These are phyloP conservation scores for Chrysanthemum makinoi DNA, from an alignment of 129 eudicot genomes.

Conservation along the genomic window DNA sequence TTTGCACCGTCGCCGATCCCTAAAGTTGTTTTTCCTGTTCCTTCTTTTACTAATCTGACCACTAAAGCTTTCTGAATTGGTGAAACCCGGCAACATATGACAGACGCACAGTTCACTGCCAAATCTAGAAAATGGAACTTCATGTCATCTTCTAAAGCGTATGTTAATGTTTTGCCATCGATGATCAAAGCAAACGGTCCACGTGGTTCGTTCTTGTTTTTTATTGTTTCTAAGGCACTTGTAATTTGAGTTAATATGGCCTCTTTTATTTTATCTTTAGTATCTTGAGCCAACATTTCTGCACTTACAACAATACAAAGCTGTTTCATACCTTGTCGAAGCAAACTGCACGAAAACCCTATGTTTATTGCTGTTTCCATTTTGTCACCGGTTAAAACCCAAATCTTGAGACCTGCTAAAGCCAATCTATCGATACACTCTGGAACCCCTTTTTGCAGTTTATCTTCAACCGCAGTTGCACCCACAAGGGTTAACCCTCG, in stretches of 20 bases:
- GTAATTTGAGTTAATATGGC: slow-evolving; percentile 47
- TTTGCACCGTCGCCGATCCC: slow-evolving; percentile 87
- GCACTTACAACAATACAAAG: slow-evolving; percentile 38
- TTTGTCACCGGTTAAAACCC: slow-evolving; percentile 78
- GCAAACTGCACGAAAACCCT: slow-evolving; percentile 70
- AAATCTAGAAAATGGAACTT: slow-evolving; percentile 46
- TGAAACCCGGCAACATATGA: slow-evolving; percentile 72
- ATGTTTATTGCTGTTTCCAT: slow-evolving; percentile 79
- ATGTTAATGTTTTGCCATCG: slow-evolving; percentile 62
- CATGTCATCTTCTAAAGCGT: slow-evolving; percentile 46
- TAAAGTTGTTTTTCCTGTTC: slow-evolving; percentile 52
- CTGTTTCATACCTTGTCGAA: slow-evolving; percentile 69
- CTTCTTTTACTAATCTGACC: slow-evolving; percentile 59
- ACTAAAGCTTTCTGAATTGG: slow-evolving; percentile 75
- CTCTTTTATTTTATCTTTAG: slow-evolving; percentile 32
- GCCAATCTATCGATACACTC: slow-evolving; percentile 72
- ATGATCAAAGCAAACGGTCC: slow-evolving; percentile 60
- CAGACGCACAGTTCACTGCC: slow-evolving; percentile 65
- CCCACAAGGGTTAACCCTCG: slow-evolving; percentile 57
- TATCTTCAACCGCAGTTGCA: slow-evolving; percentile 80
- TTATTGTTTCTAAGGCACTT: slow-evolving; percentile 27
- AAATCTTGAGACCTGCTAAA: slow-evolving; percentile 73
- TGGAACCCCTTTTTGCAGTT: slow-evolving; percentile 72
- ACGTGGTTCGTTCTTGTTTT: slow-evolving; percentile 31
- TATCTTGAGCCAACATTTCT: slow-evolving; percentile 32